A percentile compares a stretch with the other conserved stretches of the same genome.
phyloP scores from a whole-genome alignment of 805 yeast species.

The Sugiyamaella smithiae region DNA sequence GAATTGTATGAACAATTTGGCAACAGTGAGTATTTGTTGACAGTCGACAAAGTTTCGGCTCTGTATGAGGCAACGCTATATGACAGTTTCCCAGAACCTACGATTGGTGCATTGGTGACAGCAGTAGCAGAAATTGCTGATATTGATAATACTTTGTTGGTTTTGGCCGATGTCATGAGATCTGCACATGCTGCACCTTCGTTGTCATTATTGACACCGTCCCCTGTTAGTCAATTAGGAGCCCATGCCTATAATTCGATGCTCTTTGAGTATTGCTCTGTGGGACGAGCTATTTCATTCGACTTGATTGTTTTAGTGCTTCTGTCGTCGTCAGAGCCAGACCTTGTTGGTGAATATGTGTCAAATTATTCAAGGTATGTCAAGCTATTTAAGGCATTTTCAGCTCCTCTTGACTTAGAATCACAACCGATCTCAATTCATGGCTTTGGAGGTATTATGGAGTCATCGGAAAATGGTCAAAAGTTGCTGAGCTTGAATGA shows the following conservation, averaged over 20 bases:
- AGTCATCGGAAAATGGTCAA: neutral
- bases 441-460: neutral
- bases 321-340: constrained; percentile 8
- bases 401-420: constrained; percentile 7
- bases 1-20: constrained; percentile 38
- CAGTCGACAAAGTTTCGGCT: constrained; percentile 23
- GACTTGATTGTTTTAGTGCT: constrained; percentile 13
- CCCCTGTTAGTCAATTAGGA: constrained; percentile 7
- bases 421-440: neutral
- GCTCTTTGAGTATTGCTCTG: constrained; percentile 4
- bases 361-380: constrained; percentile 11
- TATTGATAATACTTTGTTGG: constrained; percentile 13
- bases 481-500: neutral
- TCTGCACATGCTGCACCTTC: neutral
- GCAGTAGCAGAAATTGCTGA: constrained; percentile 16
- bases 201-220: neutral
- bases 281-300: constrained; percentile 4
- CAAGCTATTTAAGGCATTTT: constrained; percentile 11
- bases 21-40: constrained; percentile 15
- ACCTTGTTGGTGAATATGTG: constrained; percentile 10
- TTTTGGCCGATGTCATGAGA: neutral
- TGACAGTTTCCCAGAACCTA: constrained; percentile 13
- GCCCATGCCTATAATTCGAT: constrained; percentile 6
- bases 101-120: constrained; percentile 16
- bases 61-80: constrained; percentile 16